Evolutionary conservation across 1,139 yeast species (phyloP).

Genomic region (Taphrina flavorubra): DNA sequence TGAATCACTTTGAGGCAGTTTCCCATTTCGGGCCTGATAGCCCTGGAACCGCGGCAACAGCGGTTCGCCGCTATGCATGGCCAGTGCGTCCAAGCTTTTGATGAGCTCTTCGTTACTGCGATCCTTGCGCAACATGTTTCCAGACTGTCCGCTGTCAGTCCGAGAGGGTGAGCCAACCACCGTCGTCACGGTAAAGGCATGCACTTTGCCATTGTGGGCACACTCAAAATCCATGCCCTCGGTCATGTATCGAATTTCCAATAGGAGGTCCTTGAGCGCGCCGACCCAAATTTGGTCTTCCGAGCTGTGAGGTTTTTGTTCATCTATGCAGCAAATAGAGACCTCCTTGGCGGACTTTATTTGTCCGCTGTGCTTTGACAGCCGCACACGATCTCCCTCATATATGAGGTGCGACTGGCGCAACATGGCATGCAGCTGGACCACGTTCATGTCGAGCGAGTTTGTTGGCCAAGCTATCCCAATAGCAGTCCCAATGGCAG

Average conservation of each 20-base stretch:
- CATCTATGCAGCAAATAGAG: slow-evolving; percentile 35
- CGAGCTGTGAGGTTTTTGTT: slow-evolving; percentile 2
- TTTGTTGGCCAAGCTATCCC: slow-evolving; percentile 37
- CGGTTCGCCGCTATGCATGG: slow-evolving; percentile 2
- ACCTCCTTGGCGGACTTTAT: slow-evolving; percentile 20
- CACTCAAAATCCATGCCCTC: slow-evolving; percentile 40
- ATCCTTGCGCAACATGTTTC: background rate
- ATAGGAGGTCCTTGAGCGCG: slow-evolving; percentile 28
- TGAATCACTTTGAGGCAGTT: background rate
- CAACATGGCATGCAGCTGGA: slow-evolving; percentile 36
- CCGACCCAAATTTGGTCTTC: slow-evolving; percentile 16
- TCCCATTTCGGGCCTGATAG: slow-evolving; percentile 4
- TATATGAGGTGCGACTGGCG: slow-evolving; percentile 30
- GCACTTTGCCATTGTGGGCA: slow-evolving; percentile 8
- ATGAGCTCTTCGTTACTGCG: slow-evolving; percentile 24
- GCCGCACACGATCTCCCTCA: slow-evolving; percentile 42
- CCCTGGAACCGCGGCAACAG: slow-evolving; percentile 10
- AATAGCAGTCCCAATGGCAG: slow-evolving; percentile 27
- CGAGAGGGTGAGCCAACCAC: slow-evolving; percentile 12
- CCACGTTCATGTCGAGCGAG: slow-evolving; percentile 15
- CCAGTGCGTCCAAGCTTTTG: slow-evolving; percentile 26
- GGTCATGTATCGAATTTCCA: slow-evolving; percentile 29
- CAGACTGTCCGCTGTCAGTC: background rate
- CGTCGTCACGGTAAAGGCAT: slow-evolving; percentile 26
- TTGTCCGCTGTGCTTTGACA: slow-evolving; percentile 24